Base-by-base conservation (phyloP, 768 basidiomycete genomes). In the Psilocybe subaeruginosa region DNA sequence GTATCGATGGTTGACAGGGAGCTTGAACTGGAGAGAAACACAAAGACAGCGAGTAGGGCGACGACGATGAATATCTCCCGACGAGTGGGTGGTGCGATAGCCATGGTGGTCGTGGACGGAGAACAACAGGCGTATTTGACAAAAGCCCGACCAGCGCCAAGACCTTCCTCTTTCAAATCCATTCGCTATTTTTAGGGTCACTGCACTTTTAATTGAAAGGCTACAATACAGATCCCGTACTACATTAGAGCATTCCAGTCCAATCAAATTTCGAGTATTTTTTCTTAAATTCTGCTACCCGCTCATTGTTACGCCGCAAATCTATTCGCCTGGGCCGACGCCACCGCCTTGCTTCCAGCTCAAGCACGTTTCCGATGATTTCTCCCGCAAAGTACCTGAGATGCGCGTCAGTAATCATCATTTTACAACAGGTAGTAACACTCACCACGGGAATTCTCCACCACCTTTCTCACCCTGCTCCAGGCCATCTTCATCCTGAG, bases 401-500 rank as follows among this genome's bases (percentile, higher is more conserved):
- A 27, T 48, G 53, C 14, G 17, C 52, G 37, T 69, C 43, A 58
- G 57, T 23, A 27, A 19, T 56, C 6, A 47, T 16, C 29, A 16
- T 27, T 43, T 27, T 7, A 50, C 39, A 37, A 49, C 23, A 35
- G 33, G 30, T 52, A 41, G 4, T 45, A 53, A 72, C 47, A 77
- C 84, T 68, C 63, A 93, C 93, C 81, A 84, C 16, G 95, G 93
- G 69, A 98, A 99, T 57, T 95, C 93, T 8, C 93, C 93, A 14
- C 92, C 91, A 1, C 95, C 95, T 70, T 92, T 92, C 68, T 91
- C 93, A 1, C 92, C 94, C 71, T 95, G 95, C 64, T 92, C 91
- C 33, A 90, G 73, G 23, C 83, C 87, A 14, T 88, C 85, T 31
- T 86, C 90, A 16, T 82, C 84, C 0, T 82, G 78, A 2, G 82